Conservation (phyloP, 257 asterid species). For the Lithospermum erythrorhizon region DNA sequence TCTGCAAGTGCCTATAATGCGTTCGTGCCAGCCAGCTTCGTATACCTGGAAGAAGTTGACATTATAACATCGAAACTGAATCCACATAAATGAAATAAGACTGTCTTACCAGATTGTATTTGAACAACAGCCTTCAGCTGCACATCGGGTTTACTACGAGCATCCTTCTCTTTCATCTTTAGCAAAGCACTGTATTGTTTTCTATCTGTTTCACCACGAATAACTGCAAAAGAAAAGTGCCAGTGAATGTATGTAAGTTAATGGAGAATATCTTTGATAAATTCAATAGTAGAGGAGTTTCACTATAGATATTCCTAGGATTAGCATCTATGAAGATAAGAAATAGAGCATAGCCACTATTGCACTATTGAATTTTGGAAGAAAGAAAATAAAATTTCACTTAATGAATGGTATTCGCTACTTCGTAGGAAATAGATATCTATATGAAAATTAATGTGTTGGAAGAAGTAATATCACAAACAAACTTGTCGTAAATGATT, state of each 20-base stretch:
- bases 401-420: slow-evolving; percentile 5
- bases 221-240: slow-evolving; percentile 20
- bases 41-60: slow-evolving; percentile 13
- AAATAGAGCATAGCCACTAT: too few relatives aligned
- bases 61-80: background rate
- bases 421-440: background rate
- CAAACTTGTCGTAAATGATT: slow-evolving; percentile 33
- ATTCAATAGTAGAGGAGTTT: too few relatives aligned
- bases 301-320: too few relatives aligned
- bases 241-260: slow-evolving; percentile 7
- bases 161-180: slow-evolving; percentile 12
- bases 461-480: background rate
- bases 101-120: slow-evolving; percentile 21
- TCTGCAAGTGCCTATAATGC: slow-evolving; percentile 5
- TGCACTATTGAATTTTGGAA: too few relatives aligned
- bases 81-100: background rate
- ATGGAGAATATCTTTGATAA: background rate
- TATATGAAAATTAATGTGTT: background rate
- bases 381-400: too few relatives aligned
- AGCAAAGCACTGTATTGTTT: slow-evolving; percentile 19
- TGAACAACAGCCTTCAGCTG: slow-evolving; percentile 19
- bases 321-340: too few relatives aligned
- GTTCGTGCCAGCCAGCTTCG: slow-evolving; percentile 22
- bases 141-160: slow-evolving; percentile 8
- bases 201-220: slow-evolving; percentile 40